Evolutionary conservation across 352 stramenopile species (phyloP), one percentile per base, ranked within the genome.

Genomic region (Globisporangium iwayamae): DNA sequence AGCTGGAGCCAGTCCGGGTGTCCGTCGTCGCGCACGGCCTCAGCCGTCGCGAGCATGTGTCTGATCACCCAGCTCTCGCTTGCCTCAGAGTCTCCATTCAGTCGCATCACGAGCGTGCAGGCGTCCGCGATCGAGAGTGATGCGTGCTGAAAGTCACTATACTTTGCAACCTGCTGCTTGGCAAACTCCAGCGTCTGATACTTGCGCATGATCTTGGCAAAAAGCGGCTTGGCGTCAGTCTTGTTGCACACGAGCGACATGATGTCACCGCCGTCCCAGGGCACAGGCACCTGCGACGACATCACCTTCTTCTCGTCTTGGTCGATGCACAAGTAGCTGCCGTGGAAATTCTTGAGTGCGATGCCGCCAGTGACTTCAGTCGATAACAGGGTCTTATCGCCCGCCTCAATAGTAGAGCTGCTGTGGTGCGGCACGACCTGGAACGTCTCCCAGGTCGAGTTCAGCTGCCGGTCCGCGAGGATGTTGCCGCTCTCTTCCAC

Each of bases 401-500:
- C 51, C 41, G 51, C 51, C 43, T 56, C 38, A 51, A 7, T 20
- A 18, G n/a, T 5, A 16, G 16, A 18, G 48, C 18, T 34, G 39
- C 52, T 46, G 55, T 80, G 78, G 47, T 86, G 78, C 43, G 86
- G 83, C 59, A 93, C 74, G 28, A 92, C 77, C 62, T 90, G 79
- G 72, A 94, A 93, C n/a, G 86, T 94, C 59, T 94, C 86, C 86
- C 86, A 94, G 34, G 86, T 94, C 63, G 86, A 94, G 70, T 93
- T 91, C 60, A 82, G 63, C 9, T 55, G 79, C 0, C 86, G 81
- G 61, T 94, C 78, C 0, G 86, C 86, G 36, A 91, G 63, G 63
- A 94, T 84, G 2, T 70, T 83, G 22, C 84, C 86, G 43, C 81
- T 75, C 60, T 87, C 78, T 62, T 94, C 84, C 30, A 93, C 86